Percentiles rank a stretch among this genome's conserved stretches.
These are phyloP conservation scores for Ogataea philodendri DNA, from an alignment of 805 yeast species.

Conservation along the genomic window DNA sequence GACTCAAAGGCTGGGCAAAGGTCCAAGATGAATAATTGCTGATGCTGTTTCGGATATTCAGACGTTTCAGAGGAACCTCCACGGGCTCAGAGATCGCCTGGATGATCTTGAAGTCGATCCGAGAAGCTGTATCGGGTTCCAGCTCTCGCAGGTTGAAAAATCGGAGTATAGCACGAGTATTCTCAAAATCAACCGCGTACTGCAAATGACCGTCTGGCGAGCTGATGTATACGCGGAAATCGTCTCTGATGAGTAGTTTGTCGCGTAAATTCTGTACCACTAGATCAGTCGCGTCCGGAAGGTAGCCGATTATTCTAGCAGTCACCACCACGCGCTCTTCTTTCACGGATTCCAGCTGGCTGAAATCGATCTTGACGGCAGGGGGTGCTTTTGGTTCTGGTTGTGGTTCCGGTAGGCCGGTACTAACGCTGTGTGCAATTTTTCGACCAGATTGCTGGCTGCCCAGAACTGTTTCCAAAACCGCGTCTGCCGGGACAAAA, in stretches of 20 bases:
- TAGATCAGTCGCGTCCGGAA: conserved; percentile 8
- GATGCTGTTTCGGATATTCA: conserved; percentile 2
- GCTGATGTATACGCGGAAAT: conserved; percentile 9
- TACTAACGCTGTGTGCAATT: no score
- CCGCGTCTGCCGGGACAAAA: conserved; percentile 2
- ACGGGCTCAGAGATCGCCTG: neutral
- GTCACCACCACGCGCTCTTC: neutral
- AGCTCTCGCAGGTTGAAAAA: conserved; percentile 7
- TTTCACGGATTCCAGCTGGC: conserved; percentile 1
- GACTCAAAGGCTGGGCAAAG: conserved; percentile 11
- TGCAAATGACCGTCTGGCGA: conserved; percentile 5
- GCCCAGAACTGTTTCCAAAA: neutral
- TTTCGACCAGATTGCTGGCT: no score
- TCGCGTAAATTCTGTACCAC: conserved; percentile 3
- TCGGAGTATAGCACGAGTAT: conserved; percentile 3
- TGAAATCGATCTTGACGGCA: neutral
- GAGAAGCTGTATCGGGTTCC: neutral
- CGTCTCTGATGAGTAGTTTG: conserved; percentile 3
- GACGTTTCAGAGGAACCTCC: conserved; percentile 2
- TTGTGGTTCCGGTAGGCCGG: no score
- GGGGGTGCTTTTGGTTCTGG: no score
- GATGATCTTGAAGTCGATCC: conserved; percentile 2
- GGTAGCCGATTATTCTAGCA: conserved; percentile 14
- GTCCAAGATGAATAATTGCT: conserved; percentile 10
- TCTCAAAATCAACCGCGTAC: conserved; percentile 4